These are phyloP conservation scores for Neurospora hispaniola DNA, from an alignment of 495 filamentous ascomycete genomes.

Conservation along the genomic window DNA sequence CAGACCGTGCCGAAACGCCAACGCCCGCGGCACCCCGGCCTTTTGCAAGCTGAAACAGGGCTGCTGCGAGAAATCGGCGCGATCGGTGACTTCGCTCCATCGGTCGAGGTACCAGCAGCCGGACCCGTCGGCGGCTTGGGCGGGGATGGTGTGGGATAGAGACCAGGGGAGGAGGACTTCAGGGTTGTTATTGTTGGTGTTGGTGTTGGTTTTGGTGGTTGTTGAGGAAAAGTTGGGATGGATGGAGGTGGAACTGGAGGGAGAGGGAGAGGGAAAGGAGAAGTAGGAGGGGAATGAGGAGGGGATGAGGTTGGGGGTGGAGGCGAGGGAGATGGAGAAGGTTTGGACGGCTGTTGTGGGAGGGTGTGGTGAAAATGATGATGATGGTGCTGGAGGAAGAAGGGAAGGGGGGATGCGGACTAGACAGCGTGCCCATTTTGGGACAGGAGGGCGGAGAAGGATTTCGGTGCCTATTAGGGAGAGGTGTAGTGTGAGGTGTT, in stretches of 20 bases:
- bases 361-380: neutral
- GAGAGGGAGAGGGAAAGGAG: neutral
- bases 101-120: conserved; percentile 6
- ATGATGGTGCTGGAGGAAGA: neutral
- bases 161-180: neutral
- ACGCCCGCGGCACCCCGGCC: conserved; percentile 1
- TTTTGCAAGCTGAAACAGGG: conserved; percentile 4
- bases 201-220: neutral
- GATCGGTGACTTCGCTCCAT: neutral
- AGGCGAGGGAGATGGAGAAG: neutral
- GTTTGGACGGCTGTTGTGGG: neutral
- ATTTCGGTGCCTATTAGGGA: conserved; percentile 3
- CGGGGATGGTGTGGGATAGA: conserved; percentile 5
- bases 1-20: neutral
- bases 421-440: conserved; percentile 3
- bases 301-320: neutral
- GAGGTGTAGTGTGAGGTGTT: neutral
- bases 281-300: neutral
- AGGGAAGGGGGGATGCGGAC: neutral
- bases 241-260: neutral
- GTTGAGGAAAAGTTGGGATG: neutral
- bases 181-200: neutral
- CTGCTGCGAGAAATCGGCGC: neutral
- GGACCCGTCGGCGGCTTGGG: neutral
- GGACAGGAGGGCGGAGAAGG: conserved; percentile 1